A percentile compares a stretch with the other conserved stretches of the same genome.
Conservation (phyloP, 2,329 filamentous ascomycete species). For the Onygenales sp. region DNA sequence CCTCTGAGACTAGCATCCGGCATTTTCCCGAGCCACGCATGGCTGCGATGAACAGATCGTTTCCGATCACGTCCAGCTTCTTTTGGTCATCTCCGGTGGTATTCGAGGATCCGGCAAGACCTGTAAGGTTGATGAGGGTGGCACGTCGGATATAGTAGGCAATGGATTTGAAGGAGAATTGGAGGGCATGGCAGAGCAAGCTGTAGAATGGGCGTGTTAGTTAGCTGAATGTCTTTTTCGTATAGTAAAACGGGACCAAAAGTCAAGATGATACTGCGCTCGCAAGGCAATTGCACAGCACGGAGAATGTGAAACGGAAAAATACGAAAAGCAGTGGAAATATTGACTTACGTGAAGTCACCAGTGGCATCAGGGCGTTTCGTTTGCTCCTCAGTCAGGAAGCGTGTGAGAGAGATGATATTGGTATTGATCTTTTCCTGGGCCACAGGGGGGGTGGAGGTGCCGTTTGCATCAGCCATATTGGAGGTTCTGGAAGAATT, state of each 20-base stretch:
- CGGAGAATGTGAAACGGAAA: neutral
- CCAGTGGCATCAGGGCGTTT: slow-evolving; percentile 93
- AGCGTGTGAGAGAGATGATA: slow-evolving; percentile 90
- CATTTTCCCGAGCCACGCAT: slow-evolving; percentile 92
- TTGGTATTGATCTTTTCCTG: slow-evolving; percentile 84
- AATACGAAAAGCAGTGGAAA: neutral
- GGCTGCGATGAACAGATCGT: slow-evolving; percentile 91
- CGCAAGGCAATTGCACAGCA: neutral
- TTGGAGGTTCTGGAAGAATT: slow-evolving; percentile 6
- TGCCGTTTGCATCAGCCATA: slow-evolving; percentile 34
- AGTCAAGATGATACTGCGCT: neutral
- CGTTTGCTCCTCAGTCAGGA: slow-evolving; percentile 88
- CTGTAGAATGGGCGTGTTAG: slow-evolving; percentile 37
- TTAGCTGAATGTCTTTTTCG: slow-evolving; percentile 5
- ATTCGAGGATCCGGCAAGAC: slow-evolving; percentile 89
- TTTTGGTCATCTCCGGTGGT: slow-evolving; percentile 97
- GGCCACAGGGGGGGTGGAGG: slow-evolving; percentile 44
- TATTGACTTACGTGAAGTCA: slow-evolving; percentile 78
- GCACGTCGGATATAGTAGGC: slow-evolving; percentile 98
- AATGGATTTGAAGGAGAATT: slow-evolving; percentile 99
- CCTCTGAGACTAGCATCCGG: slow-evolving; percentile 89
- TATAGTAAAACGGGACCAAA: neutral
- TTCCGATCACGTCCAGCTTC: slow-evolving; percentile 98
- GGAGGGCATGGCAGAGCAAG: slow-evolving; percentile 90
- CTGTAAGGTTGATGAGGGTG: slow-evolving; percentile 88